Base-by-base conservation (phyloP, 305 asterid genomes). In the Ilex paraguariensis region DNA sequence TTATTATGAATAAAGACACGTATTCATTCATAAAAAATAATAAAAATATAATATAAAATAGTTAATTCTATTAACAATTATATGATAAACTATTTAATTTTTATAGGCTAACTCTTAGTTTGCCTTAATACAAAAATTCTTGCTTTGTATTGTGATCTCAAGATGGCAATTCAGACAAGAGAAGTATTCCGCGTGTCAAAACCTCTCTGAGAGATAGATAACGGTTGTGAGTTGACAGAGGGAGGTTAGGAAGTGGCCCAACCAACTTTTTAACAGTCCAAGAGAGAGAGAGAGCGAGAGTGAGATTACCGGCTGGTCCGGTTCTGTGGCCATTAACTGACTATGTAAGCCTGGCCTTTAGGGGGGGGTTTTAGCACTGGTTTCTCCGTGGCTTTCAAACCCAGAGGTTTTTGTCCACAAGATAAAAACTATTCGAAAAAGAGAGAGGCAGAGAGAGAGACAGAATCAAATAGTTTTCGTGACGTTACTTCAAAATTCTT, bases 381-480 rank as follows among this genome's bases (percentile, higher is more conserved):
- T 49, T 49, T 49, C 11, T 49, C 11, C 5, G 53, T 49, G 53
- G 53, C 16, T 49, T 49, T 49, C 13, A 49, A 49, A 49, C 53
- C 53, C 53, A 49, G 53, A n/a, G 53, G 53, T 12, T 49, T 49
- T 49, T 49, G 53, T 49, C 53, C 53, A 49, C 53, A 21, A 36
- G 42, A 5, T 36, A 5, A 36, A 36, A 36, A 36, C 42, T 36
- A 36, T 5, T 36, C 28, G 42, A 36, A 1, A 36, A 5, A 36
- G 42, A 36, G 42, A 36, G 42, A 36, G 42, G 2, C 1, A 36
- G 42, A 36, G 53, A 48, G 53, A 49, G 53, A 49, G 53, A 49
- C 12, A 49, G 1, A 49, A 49, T n/a, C 14, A 49, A 49, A n/a
- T 11, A 12, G 14, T 11, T 49, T 49, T 4, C 53, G 53, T 49